Evolutionary conservation across 345 rosid species (phyloP), one percentile per base, ranked within the genome.

Genomic region (Eucalyptus sideroxylon): DNA sequence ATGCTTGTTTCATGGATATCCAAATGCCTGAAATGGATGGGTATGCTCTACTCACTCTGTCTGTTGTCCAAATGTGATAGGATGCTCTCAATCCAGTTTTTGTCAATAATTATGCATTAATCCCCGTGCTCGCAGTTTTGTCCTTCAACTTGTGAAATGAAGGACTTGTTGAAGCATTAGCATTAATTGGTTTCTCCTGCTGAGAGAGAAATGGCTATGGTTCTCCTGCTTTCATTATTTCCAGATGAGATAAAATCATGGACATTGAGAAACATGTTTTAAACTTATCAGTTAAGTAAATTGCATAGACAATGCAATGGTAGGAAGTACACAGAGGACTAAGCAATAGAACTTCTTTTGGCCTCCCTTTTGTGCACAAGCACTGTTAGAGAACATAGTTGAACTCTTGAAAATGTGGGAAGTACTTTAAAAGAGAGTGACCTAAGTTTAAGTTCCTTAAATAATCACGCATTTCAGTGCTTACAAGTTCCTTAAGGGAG

Each of bases 11-110:
- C 93, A 98, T 98, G 99, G 99, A 98, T 87, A 97, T 98, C 89
- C 99, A 98, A 90, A 98, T 98, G 99, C 99, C 99, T 7, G 99
- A 96, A 90, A 98, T 98, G 99, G 99, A 98, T 87, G 99, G 99
- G 99, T 97, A 93, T 89, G 95, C 55, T 50, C 31, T 80, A 6
- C 26, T 53, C 47, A 40, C 85, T 19, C 31, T 81, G 30, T 44
- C 72, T 72, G 49, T 44, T 47, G 86, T 6, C 31, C 53, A 65
- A 21, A 88, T 86, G 59, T 55, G 37, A 80, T 51, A 34, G 30
- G 88, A 86, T 62, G 82, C 81, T 16, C 37, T 59, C 67, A 16
- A 40, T 49, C 40, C 26, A 40, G 88, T 12, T 8, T 83, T 82
- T 24, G 11, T 50, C 62, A 16, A 21, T 85, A 42, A 50, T 19